Conservation (phyloP, 2,329 filamentous ascomycete species). For the Colletotrichum gloeosporioides region DNA sequence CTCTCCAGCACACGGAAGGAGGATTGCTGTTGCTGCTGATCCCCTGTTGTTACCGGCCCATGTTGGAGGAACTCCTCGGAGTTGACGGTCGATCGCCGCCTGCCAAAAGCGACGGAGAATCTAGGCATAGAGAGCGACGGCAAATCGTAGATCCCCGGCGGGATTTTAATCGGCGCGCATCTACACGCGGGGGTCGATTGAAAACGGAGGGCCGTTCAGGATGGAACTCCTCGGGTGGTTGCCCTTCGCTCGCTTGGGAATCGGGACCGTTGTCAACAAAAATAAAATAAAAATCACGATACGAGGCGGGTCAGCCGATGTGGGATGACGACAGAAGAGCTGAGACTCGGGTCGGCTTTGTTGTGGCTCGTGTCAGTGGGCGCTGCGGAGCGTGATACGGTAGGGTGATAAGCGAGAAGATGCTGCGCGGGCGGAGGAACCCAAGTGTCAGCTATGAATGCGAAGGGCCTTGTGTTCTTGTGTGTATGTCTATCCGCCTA, state of each 20-base stretch:
- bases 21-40: conserved; percentile 35
- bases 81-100: conserved; percentile 64
- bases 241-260: background rate
- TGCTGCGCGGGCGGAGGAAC: conserved; percentile 10
- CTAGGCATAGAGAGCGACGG: conserved; percentile 62
- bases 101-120: conserved; percentile 63
- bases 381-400: conserved; percentile 7
- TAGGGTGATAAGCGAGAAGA: background rate
- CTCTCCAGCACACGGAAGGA: conserved; percentile 67
- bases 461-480: background rate
- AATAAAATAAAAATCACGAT: background rate
- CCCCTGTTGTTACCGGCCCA: conserved; percentile 47
- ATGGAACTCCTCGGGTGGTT: background rate
- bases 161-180: conserved; percentile 1
- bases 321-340: conserved; percentile 21
- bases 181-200: background rate
- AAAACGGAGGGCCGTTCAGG: background rate
- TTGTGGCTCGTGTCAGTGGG: conserved; percentile 20
- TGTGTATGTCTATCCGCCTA: background rate
- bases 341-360: conserved; percentile 18
- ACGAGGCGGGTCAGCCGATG: conserved; percentile 22
- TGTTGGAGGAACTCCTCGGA: conserved; percentile 60
- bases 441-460: conserved; percentile 4
- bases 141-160: conserved; percentile 17
- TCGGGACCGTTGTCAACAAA: background rate